These are phyloP conservation scores for Alternaria arbusti DNA, from an alignment of 2,329 filamentous ascomycete species.

Conservation along the genomic window DNA sequence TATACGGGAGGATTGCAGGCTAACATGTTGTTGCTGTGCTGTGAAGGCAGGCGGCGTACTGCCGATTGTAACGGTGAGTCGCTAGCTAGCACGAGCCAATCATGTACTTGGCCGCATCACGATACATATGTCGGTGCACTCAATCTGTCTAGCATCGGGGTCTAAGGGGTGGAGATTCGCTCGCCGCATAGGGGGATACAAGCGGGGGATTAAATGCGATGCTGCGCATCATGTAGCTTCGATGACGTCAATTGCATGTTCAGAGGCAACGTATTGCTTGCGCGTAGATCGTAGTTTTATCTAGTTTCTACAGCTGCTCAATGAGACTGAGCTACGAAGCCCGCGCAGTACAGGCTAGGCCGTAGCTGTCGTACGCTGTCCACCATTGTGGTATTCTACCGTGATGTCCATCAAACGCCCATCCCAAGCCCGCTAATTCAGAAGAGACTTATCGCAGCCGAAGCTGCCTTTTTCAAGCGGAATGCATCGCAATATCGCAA, in stretches of 20 bases:
- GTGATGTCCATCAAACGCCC: constrained; percentile 32
- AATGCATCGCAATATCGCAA: background rate
- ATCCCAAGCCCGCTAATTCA: constrained; percentile 36
- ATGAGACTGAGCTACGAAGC: background rate
- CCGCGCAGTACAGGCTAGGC: constrained; percentile 2
- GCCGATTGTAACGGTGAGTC: background rate
- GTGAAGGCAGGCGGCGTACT: background rate
- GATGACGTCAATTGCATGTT: background rate
- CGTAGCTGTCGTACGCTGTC: constrained; percentile 1
- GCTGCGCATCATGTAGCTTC: background rate
- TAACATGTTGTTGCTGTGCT: constrained; percentile 5
- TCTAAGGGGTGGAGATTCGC: background rate
- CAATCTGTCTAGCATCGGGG: background rate
- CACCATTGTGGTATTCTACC: constrained; percentile 13
- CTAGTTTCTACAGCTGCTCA: constrained; percentile 7
- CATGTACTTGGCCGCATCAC: background rate
- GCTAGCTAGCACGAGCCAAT: constrained; percentile 16
- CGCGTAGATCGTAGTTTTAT: constrained; percentile 15
- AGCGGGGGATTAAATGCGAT: background rate
- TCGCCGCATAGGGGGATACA: background rate
- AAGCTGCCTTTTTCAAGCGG: background rate
- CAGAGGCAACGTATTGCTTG: background rate
- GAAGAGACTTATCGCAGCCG: constrained; percentile 17
- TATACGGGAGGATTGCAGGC: background rate
- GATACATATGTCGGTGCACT: background rate